Base-by-base conservation (phyloP, 208 protist genomes). In the Balamuthia mandrillaris region DNA sequence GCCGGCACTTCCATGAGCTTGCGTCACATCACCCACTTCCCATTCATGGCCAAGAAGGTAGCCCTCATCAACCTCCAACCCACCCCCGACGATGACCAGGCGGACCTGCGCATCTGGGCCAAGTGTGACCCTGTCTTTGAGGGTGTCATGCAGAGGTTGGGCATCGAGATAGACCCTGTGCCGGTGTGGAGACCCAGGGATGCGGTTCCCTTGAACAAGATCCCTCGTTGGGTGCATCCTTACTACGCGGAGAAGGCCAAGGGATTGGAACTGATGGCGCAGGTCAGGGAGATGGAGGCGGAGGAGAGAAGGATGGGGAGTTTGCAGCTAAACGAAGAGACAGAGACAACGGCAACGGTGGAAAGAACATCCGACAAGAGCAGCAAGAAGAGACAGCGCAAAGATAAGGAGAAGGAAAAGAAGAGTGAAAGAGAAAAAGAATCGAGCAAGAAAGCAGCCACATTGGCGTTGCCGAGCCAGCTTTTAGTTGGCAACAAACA, bases 21-120 rank as follows among this genome's bases (percentile, higher is more conserved):
- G 21, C 42, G 79, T 24, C 79, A 84, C 79, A 84, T 84, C 79
- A 84, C 79, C 31, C 79, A 84, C 54, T 84, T 84, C 79, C 79
- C 79, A 9, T 84, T 84, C 79, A 14, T 84, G 79, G 42, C 79
- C 10, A 84, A 84, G 9, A 7, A 51, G 63, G 24, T 29, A 1
- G 79, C 82, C 14, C 16, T 84, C 16, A 84, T 84, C 37, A 84
- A 84, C 37, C 79, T 84, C 63, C 79, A 84, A 27, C 54, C 74
- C 54, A 61, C 54, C 24, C 74, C 74, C 44, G 74, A 81, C 44
- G 74, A 81, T 27, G 12, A 56, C 74, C 10, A 81, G 54, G 3
- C 49, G n/a, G 52, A n/a, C 4, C 74, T 81, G 35, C 74, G 74
- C 44, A n/a, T 81, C n/a, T 81, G 74, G 74, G 74, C 74, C 35